Percentiles rank a stretch among this genome's conserved stretches.
Conservation (phyloP, 768 basidiomycete species). For the Naganishia kalamii region DNA sequence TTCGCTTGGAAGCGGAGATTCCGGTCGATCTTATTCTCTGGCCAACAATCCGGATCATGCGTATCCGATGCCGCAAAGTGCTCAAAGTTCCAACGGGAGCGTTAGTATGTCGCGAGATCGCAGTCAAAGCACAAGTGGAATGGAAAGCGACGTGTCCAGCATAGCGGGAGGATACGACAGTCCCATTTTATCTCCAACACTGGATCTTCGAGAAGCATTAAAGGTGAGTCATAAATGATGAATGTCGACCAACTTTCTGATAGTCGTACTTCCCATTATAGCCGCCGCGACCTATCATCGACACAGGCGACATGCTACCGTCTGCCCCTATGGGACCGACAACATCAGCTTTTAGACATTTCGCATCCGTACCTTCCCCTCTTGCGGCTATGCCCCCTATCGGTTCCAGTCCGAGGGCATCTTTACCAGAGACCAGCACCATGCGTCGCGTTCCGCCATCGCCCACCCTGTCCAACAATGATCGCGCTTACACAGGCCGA, state of each 20-base stretch:
- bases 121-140: background rate
- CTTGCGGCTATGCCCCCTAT: conserved; percentile 25
- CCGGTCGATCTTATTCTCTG: conserved; percentile 2
- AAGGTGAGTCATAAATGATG: conserved; percentile 30
- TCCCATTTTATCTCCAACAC: background rate
- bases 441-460: conserved; percentile 8
- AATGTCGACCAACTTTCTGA: background rate
- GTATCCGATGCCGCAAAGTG: conserved; percentile 5
- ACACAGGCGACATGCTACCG: conserved; percentile 36
- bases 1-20: conserved; percentile 17
- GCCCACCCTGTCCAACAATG: conserved; percentile 5
- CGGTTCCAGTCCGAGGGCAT: background rate
- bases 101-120: background rate
- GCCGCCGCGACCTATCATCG: conserved; percentile 36
- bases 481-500: background rate
- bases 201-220: conserved; percentile 37
- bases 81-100: background rate
- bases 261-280: conserved; percentile 5
- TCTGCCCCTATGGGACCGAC: conserved; percentile 32
- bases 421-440: background rate
- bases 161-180: background rate
- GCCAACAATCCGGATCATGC: conserved; percentile 5
- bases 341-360: conserved; percentile 29
- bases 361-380: conserved; percentile 39
- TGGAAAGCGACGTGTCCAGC: conserved; percentile 25